Percentiles rank a stretch among this genome's conserved stretches.
These are phyloP conservation scores for Fusarium phyllophilum DNA, from an alignment of 2,329 filamentous ascomycete genomes.

Conservation along the genomic window DNA sequence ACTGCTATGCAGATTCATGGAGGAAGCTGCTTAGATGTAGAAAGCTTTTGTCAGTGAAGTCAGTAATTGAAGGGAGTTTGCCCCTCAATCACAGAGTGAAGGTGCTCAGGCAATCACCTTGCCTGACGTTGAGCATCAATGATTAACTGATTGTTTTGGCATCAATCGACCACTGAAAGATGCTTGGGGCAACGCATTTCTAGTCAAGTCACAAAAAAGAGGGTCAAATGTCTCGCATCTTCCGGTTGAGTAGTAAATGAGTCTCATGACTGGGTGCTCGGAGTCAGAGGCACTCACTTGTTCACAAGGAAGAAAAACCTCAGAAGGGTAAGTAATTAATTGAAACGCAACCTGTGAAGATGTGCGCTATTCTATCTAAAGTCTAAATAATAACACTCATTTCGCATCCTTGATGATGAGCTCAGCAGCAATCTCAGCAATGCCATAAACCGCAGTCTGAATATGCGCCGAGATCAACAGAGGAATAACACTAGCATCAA, in stretches of 20 bases:
- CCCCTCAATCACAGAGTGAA: background rate
- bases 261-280: background rate
- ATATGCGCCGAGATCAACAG: constrained; percentile 59
- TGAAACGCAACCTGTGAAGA: background rate
- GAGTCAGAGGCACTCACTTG: no score
- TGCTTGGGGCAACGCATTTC: fast-evolving
- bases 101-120: fast-evolving
- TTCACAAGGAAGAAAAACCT: background rate
- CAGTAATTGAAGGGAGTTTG: no score
- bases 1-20: fast-evolving
- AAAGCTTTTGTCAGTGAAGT: fast-evolving
- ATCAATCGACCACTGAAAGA: background rate
- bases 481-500: constrained; percentile 62
- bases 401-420: constrained; percentile 37
- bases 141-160: background rate
- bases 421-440: constrained; percentile 58
- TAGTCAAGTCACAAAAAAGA: fast-evolving
- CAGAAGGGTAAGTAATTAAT: background rate
- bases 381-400: background rate
- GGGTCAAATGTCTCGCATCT: fast-evolving
- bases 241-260: background rate
- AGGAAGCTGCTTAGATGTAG: fast-evolving
- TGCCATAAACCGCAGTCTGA: constrained; percentile 63
- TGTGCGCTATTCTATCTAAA: fast-evolving
- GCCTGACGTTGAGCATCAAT: background rate